Evolutionary conservation across 2,329 filamentous ascomycete genomes (phyloP), one percentile per base, ranked within the genome.

Genomic region (Gaeumannomyces tritici): DNA sequence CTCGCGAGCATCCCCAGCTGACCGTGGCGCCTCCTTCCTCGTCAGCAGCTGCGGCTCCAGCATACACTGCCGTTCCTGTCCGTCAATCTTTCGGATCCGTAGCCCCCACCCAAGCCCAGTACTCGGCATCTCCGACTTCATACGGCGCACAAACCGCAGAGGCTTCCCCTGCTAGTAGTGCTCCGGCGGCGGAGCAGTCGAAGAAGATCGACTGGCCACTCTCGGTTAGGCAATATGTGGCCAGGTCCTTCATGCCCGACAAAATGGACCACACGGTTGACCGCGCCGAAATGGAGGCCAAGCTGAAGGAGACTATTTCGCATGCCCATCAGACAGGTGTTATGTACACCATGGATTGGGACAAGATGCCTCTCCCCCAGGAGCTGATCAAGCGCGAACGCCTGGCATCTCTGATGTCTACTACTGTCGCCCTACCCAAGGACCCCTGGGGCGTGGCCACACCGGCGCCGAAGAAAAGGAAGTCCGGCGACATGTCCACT

Each of bases 181-280:
- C 59, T 55, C 47, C 42, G 26, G 27, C 56, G 21, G 15, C 42
- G 29, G 59, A 61, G 27, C 59, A 61, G 54, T 55, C 59, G 73
- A 76, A 81, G 71, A 90, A 89, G 77, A 87, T 89, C 69, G 85
- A 89, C 68, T 98, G 91, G 88, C 88, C 92, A 35, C 79, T 84
- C 56, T 84, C 88, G n/a, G 91, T 98, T 64, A 89, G 92, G 69
- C 80, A 83, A 67, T 98, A 97, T 76, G 93, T 98, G 35, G 89
- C 92, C 70, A 87, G 92, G 70, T 93, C 92, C 29, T 98, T 98
- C 73, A 86, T 90, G 60, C 83, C 86, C 29, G 83, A 86, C 63
- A 90, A 92, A 71, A 79, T 87, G 66, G 82, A 89, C 65, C 70
- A 82, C 6, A 81, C 83, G 54, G 83, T 93, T 57, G 74, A 78